Conservation (phyloP, 78 protist genomes). For the Dictyostelium brefeldianum region DNA sequence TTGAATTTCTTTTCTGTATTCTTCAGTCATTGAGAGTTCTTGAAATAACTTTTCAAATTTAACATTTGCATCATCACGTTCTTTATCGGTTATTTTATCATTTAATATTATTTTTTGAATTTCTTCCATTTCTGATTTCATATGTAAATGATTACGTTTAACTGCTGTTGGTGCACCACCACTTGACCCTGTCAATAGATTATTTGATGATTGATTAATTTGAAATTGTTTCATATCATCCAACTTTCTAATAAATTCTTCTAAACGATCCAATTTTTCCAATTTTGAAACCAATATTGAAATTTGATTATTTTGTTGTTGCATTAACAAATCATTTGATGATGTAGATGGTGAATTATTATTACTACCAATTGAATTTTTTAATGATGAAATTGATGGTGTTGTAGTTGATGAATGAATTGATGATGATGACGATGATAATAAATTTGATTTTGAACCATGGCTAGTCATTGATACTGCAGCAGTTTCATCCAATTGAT, state of each 20-base stretch:
- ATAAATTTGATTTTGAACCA: not conserved
- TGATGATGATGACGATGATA: not conserved
- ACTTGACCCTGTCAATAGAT: not conserved
- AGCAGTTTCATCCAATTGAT: not conserved
- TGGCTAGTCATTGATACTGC: not conserved
- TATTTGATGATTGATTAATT: constrained; percentile 13
- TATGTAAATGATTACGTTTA: constrained; percentile 39
- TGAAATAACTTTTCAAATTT: constrained; percentile 75
- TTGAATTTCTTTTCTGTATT: constrained; percentile 52
- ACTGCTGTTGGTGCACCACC: constrained; percentile 5
- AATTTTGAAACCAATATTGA: constrained; percentile 55
- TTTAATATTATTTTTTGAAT: constrained; percentile 62
- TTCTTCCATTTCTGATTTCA: constrained; percentile 63
- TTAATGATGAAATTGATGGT: not conserved
- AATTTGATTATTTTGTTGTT: constrained; percentile 51
- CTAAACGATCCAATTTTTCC: constrained; percentile 84
- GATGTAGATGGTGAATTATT: not conserved
- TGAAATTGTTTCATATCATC: constrained; percentile 54
- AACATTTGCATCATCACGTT: constrained; percentile 84
- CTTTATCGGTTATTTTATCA: constrained; percentile 35
- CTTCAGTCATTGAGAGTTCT: constrained; percentile 71
- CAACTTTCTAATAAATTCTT: constrained; percentile 78
- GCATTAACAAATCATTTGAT: not conserved
- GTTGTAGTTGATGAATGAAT: not conserved
- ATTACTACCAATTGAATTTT: not conserved